These are phyloP conservation scores for Beta macrorhiza DNA, from an alignment of 179 eudicot species.

Conservation along the genomic window DNA sequence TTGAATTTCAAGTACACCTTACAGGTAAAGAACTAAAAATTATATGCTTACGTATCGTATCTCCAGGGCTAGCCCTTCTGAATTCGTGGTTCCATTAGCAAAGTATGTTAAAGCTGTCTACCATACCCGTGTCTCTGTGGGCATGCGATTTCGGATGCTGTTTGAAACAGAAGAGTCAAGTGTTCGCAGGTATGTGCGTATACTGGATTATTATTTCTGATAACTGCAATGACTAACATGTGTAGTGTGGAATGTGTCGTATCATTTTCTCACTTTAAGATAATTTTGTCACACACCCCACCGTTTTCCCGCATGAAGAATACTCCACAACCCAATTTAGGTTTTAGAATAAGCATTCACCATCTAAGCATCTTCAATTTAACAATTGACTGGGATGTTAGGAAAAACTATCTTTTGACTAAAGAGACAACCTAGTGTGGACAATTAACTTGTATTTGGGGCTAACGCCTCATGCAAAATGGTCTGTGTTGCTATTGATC, in stretches of 20 bases:
- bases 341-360: neutral
- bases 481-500: neutral
- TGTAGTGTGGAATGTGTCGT: neutral
- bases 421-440: neutral
- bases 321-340: neutral
- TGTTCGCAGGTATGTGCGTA: slow-evolving; percentile 52
- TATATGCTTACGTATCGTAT: slow-evolving; percentile 1
- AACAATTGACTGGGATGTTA: neutral
- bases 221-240: neutral
- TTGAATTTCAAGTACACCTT: neutral
- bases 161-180: slow-evolving; percentile 76
- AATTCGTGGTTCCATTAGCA: slow-evolving; percentile 65
- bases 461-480: neutral
- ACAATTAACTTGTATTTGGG: neutral
- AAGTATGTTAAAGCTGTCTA: slow-evolving; percentile 68
- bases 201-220: neutral
- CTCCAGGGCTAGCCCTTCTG: slow-evolving; percentile 73
- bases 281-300: too few species aligned
- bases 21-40: neutral
- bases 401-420: neutral
- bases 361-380: slow-evolving; percentile 1
- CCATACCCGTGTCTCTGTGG: slow-evolving; percentile 68
- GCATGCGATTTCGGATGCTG: slow-evolving; percentile 80
- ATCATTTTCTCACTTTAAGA: neutral
- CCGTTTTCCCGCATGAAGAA: neutral